These are phyloP conservation scores for Aristolochia californica DNA, from an alignment of 164 flowering plant genomes.

Conservation along the genomic window DNA sequence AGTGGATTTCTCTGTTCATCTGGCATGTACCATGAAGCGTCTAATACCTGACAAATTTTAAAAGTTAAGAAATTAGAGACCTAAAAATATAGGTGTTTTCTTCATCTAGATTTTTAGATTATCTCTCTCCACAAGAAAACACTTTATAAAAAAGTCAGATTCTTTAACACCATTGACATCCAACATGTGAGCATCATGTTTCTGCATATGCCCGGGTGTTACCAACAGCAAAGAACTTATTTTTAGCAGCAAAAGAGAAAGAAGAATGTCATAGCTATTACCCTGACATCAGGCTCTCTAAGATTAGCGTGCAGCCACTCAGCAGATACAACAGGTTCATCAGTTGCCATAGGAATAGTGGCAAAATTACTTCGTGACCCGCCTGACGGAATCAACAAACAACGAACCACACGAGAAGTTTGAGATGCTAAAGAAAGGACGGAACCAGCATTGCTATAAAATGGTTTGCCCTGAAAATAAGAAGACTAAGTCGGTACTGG, in stretches of 20 bases:
- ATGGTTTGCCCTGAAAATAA: conserved; percentile 43
- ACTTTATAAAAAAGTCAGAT: neutral
- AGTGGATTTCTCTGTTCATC: conserved; percentile 92
- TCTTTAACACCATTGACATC: too few relatives aligned
- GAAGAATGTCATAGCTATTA: conserved; percentile 7
- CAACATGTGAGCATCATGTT: too few relatives aligned
- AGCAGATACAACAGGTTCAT: conserved; percentile 88
- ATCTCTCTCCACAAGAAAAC: neutral
- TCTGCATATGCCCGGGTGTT: too few relatives aligned
- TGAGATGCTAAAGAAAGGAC: conserved; percentile 11
- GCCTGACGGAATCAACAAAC: conserved; percentile 30
- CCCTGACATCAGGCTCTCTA: conserved; percentile 77
- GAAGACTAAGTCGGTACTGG: too few relatives aligned
- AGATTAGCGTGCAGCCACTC: conserved; percentile 93
- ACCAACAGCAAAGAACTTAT: too few relatives aligned
- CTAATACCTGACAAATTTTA: conserved; percentile 54
- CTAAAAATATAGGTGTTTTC: neutral
- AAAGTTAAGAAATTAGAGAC: neutral
- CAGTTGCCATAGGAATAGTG: conserved; percentile 37
- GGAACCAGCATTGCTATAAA: conserved; percentile 14
- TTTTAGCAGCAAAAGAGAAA: too few relatives aligned
- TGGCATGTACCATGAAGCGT: conserved; percentile 99
- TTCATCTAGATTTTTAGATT: neutral
- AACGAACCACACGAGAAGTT: conserved; percentile 13
- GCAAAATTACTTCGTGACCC: conserved; percentile 34